These are phyloP conservation scores for Saccharomycopsis javanensis DNA, from an alignment of 805 yeast genomes.

Conservation along the genomic window DNA sequence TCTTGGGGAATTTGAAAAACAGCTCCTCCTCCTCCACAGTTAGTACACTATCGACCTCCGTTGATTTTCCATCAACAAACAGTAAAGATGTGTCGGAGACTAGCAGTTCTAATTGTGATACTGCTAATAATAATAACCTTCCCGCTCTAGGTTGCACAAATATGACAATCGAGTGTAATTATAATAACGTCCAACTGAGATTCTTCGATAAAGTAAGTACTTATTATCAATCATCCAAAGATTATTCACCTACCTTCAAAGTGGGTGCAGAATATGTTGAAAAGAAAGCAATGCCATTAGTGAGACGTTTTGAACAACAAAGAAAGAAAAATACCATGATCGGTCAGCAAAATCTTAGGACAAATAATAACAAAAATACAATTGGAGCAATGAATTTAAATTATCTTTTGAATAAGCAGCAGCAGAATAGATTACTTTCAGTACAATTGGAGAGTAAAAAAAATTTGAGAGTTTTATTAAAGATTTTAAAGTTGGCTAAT, in stretches of 20 bases:
- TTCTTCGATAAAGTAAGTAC: constrained; percentile 16
- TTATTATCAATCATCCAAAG: constrained; percentile 18
- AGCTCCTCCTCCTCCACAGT: background rate
- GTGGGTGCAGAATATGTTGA: constrained; percentile 20
- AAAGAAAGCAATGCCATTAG: constrained; percentile 18
- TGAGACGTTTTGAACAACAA: constrained; percentile 11
- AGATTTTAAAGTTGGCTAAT: constrained; percentile 72
- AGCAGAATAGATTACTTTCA: constrained; percentile 21
- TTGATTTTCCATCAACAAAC: background rate
- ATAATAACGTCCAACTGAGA: constrained; percentile 8
- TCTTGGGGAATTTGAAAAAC: background rate
- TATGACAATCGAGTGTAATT: background rate
- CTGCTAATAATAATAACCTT: background rate
- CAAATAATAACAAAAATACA: background rate
- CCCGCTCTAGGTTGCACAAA: background rate
- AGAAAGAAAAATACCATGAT: background rate
- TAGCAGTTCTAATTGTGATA: background rate
- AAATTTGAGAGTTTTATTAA: constrained; percentile 68
- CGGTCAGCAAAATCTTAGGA: background rate
- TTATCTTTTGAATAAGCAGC: background rate
- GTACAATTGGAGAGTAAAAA: constrained; percentile 65
- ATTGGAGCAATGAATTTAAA: background rate
- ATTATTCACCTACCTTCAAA: constrained; percentile 18
- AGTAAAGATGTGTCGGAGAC: background rate
- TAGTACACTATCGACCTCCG: background rate